Evolutionary conservation across 2,329 filamentous ascomycete genomes (phyloP).

Genomic region (Fusarium brachygibbosum): DNA sequence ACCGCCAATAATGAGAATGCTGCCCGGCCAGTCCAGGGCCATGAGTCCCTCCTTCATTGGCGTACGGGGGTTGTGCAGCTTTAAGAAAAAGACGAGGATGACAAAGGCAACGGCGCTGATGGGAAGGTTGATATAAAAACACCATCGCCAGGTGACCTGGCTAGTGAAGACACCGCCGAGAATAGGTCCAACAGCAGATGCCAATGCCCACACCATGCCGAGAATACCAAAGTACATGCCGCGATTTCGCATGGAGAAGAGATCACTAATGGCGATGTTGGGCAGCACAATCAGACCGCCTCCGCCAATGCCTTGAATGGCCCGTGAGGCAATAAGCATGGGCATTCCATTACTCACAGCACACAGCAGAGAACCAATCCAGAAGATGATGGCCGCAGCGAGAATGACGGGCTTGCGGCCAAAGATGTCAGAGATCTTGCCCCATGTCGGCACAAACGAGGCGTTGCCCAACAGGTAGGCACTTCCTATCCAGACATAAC

Average conservation of each 20-base stretch:
- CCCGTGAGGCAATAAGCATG: conserved; percentile 68
- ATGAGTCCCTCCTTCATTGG: conserved; percentile 72
- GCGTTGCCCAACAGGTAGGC: conserved; percentile 80
- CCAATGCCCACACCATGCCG: conserved; percentile 73
- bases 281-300: conserved; percentile 71
- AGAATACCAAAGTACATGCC: conserved; percentile 67
- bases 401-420: conserved; percentile 69
- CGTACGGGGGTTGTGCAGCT: conserved; percentile 77
- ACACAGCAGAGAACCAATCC: conserved; percentile 67
- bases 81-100: conserved; percentile 72
- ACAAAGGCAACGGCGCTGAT: conserved; percentile 62
- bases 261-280: conserved; percentile 70
- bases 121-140: conserved; percentile 74
- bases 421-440: conserved; percentile 71
- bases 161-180: conserved; percentile 77
- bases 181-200: conserved; percentile 74
- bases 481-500: conserved; percentile 83
- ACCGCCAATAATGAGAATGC: conserved; percentile 75
- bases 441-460: conserved; percentile 77
- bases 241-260: conserved; percentile 65
- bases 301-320: conserved; percentile 69
- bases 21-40: conserved; percentile 72
- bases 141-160: conserved; percentile 77
- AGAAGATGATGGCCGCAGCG: conserved; percentile 65
- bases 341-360: conserved; percentile 64